Percentiles rank a stretch among this genome's conserved stretches.
Conservation (phyloP, 495 filamentous ascomycete species). For the Terfezia boudieri region DNA sequence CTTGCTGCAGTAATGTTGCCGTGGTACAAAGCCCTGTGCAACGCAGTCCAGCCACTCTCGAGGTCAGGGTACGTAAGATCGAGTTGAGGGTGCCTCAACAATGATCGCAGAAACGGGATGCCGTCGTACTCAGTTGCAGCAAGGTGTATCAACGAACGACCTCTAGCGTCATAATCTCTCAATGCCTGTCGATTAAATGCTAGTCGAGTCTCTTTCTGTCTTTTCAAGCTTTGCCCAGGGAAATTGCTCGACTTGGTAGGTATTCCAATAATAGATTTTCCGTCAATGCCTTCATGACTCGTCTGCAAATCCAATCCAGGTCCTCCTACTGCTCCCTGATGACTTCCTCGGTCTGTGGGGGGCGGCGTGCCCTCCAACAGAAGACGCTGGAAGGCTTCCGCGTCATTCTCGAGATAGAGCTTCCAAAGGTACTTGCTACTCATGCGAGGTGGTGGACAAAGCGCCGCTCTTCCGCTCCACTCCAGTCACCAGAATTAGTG, state of each 20-base stretch:
- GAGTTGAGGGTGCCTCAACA: constrained; percentile 58
- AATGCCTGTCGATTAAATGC: constrained; percentile 20
- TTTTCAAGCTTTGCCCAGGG: not conserved
- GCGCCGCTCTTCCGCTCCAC: not conserved
- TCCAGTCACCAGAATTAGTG: not conserved
- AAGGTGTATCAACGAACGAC: constrained; percentile 68
- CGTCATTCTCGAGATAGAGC: constrained; percentile 86
- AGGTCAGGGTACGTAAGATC: constrained; percentile 71
- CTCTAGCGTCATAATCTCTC: constrained; percentile 55
- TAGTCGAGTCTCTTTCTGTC: not conserved
- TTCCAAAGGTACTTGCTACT: constrained; percentile 77
- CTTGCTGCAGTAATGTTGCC: constrained; percentile 77
- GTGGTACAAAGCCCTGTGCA: constrained; percentile 80
- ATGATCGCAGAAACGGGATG: constrained; percentile 45
- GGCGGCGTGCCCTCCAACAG: constrained; percentile 29
- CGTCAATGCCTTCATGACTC: not conserved
- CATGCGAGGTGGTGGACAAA: constrained; percentile 40
- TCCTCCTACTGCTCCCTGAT: constrained; percentile 13
- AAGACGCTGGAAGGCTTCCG: constrained; percentile 68
- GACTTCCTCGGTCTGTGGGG: not conserved
- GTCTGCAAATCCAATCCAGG: not conserved
- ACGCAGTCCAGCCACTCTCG: constrained; percentile 87
- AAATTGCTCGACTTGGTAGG: constrained; percentile 9
- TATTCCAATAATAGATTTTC: constrained; percentile 7
- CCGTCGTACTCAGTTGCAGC: constrained; percentile 46